Base-by-base conservation (phyloP, 1,284 basidiomycete species). In the Puccinia brachypodii region DNA sequence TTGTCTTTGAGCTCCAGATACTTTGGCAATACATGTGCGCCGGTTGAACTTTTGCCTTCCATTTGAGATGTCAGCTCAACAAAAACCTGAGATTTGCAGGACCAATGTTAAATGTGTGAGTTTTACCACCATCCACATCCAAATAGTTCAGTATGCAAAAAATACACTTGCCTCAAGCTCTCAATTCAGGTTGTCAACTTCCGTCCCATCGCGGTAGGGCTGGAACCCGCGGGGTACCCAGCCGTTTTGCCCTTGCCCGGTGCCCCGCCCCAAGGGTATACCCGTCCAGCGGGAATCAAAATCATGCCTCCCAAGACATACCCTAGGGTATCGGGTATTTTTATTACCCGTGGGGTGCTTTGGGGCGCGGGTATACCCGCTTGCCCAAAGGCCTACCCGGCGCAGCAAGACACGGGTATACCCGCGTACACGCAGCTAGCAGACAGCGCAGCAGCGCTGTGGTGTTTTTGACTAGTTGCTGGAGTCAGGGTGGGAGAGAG, bases 401-500 rank as follows among this genome's bases (percentile, higher is more conserved):
- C n/a, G n/a, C n/a, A n/a, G n/a, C 36, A n/a, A 2, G 9, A 9
- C 50, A 4, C 31, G n/a, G 36, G 33, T 16, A 75, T 28, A 58
- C 22, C 14, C 1, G n/a, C 28, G 38, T 11, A 7, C 6, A 53
- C 11, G 11, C n/a, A 71, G 72, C 66, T 53, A 8, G 82, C 47
- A 64, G 25, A 0, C 19, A 62, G 28, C 53, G 9, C n/a, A 44
- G n/a, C n/a, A n/a, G 38, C 42, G 19, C 31, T 4, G 33, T 22
- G 73, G 56, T 53, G 53, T 62, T 62, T 36, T 72, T 72, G 44
- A 72, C 69, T 7, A 72, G n/a, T 64, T 56, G 66, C 73, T 68
- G 31, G 22, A 85, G 84, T 42, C 50, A 40, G 33, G 16, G 38
- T 36, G 8, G 69, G 22, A 13, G 42, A 38, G 58, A n/a, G 60